phyloP scores from a whole-genome alignment of 148 eudicot genomes.

The Rhododendron griersonianum region DNA sequence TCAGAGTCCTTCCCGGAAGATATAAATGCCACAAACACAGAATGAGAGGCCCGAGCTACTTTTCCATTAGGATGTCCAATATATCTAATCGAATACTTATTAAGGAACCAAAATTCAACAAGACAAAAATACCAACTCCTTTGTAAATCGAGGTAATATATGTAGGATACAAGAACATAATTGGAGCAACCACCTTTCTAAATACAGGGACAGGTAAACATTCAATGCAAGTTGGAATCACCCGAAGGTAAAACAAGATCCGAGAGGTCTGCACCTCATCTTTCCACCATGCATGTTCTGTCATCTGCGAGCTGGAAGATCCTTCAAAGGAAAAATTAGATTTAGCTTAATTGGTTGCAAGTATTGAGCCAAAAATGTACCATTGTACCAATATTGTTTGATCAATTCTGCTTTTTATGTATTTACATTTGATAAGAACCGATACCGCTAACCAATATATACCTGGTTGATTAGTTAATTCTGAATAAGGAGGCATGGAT shows the following conservation, averaged over 20 bases:
- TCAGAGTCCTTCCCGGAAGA: slow-evolving; percentile 66
- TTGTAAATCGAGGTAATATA: background rate
- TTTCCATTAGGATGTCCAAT: slow-evolving; percentile 82
- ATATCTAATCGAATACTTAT: slow-evolving; percentile 47
- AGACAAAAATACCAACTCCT: background rate
- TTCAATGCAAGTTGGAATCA: slow-evolving; percentile 76
- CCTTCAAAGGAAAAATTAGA: slow-evolving; percentile 35
- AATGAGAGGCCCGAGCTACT: slow-evolving; percentile 85
- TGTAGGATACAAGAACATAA: slow-evolving; percentile 94
- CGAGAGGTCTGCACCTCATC: slow-evolving; percentile 93
- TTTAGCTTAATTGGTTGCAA: background rate
- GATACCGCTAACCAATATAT: slow-evolving; percentile 27
- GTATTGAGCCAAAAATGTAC: background rate
- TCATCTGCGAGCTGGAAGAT: slow-evolving; percentile 27
- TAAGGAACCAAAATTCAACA: slow-evolving; percentile 36
- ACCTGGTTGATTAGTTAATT: slow-evolving; percentile 65
- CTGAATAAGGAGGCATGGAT: slow-evolving; percentile 73
- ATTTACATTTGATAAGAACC: background rate
- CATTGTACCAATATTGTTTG: background rate
- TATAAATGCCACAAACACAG: slow-evolving; percentile 65
- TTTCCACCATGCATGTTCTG: slow-evolving; percentile 58
- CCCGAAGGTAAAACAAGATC: slow-evolving; percentile 76
- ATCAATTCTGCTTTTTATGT: background rate
- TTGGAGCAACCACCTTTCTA: slow-evolving; percentile 61
- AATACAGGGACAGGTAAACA: slow-evolving; percentile 59